Conservation (phyloP, 2,329 filamentous ascomycete species). For the Alternaria sp. region DNA sequence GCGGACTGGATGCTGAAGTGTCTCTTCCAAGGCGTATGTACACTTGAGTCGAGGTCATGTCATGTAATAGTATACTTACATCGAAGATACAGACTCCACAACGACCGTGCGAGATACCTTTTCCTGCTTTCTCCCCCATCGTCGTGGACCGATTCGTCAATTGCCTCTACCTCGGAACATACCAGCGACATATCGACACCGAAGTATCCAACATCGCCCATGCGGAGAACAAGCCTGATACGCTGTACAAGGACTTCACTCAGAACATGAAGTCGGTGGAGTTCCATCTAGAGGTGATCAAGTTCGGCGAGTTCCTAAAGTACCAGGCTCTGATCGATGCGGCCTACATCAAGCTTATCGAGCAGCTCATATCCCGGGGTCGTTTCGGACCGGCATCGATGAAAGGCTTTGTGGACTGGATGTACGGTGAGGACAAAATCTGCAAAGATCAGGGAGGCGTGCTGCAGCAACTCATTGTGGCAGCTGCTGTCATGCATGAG, state of each 20-base stretch:
- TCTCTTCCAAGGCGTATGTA: background rate
- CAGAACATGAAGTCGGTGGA: background rate
- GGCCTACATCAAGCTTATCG: rapidly evolving
- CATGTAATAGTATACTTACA: background rate
- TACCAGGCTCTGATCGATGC: background rate
- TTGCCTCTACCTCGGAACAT: background rate
- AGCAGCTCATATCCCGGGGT: too few relatives aligned
- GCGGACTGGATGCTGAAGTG: background rate
- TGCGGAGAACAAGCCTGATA: background rate
- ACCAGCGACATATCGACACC: background rate
- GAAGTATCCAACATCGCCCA: background rate
- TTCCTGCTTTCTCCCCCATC: rapidly evolving
- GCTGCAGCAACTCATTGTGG: too few relatives aligned
- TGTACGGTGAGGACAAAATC: too few relatives aligned
- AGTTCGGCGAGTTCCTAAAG: background rate
- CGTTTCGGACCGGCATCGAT: too few relatives aligned
- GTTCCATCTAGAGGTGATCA: rapidly evolving
- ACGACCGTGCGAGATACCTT: background rate
- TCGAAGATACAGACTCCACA: rapidly evolving
- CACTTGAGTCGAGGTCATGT: too few relatives aligned
- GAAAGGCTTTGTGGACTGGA: too few relatives aligned
- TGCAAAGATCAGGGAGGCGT: too few relatives aligned
- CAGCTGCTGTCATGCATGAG: too few relatives aligned
- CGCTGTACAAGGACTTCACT: rapidly evolving
- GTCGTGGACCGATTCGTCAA: background rate